These are phyloP conservation scores for Candida chilensis DNA, from an alignment of 805 yeast species.

Conservation along the genomic window DNA sequence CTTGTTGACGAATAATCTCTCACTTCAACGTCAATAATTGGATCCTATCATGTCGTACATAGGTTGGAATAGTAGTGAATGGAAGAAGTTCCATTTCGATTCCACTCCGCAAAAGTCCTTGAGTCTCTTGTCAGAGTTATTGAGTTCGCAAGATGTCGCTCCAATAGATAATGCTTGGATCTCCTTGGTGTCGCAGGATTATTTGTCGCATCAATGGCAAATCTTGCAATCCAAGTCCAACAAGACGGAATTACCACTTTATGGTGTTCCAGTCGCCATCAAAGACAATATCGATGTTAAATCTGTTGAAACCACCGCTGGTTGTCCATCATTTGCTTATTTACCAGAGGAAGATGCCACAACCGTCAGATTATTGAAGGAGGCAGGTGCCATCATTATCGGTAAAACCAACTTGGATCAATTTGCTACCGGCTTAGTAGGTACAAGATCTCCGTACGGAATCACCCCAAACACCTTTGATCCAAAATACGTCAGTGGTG, in stretches of 20 bases:
- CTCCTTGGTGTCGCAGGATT: constrained; percentile 56
- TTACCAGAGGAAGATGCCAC: constrained; percentile 66
- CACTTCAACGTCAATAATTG: too few relatives aligned
- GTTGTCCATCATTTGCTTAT: constrained; percentile 81
- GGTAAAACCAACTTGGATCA: constrained; percentile 96
- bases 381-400: constrained; percentile 86
- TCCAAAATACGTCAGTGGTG: constrained; percentile 79
- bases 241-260: constrained; percentile 53
- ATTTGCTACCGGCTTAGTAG: constrained; percentile 96
- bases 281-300: constrained; percentile 91
- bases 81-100: constrained; percentile 62
- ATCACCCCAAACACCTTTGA: constrained; percentile 75
- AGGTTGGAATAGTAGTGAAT: constrained; percentile 80
- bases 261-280: constrained; percentile 92
- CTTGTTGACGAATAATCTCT: too few relatives aligned
- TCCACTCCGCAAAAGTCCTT: constrained; percentile 56
- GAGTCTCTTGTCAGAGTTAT: constrained; percentile 31
- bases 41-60: constrained; percentile 18
- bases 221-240: constrained; percentile 54
- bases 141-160: constrained; percentile 34
- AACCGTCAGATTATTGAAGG: constrained; percentile 61
- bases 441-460: constrained; percentile 93
- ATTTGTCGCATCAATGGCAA: constrained; percentile 68
- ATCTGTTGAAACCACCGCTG: constrained; percentile 84
- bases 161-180: constrained; percentile 88